phyloP scores from a whole-genome alignment of 2,329 filamentous ascomycete genomes.

The Penicillium hesseltinei region DNA sequence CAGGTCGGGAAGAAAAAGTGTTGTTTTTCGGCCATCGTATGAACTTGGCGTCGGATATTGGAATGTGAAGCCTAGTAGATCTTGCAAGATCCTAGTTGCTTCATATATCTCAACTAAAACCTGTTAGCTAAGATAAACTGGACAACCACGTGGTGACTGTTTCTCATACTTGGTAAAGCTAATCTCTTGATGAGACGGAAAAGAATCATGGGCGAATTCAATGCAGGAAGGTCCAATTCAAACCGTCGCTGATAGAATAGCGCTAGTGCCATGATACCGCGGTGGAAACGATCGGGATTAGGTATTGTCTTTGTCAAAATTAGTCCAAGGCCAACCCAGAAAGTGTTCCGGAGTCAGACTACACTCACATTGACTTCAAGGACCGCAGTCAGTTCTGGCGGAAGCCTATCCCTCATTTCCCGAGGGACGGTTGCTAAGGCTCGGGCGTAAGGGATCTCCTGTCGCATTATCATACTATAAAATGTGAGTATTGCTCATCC shows the following conservation, averaged over 20 bases:
- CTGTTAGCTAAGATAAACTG: constrained; percentile 12
- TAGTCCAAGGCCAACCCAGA: neutral
- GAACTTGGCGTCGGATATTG: constrained; percentile 44
- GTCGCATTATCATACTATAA: constrained; percentile 56
- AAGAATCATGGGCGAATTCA: constrained; percentile 69
- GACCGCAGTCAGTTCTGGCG: constrained; percentile 39
- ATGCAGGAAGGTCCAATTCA: constrained; percentile 66
- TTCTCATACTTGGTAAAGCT: constrained; percentile 65
- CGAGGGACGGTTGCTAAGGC: constrained; percentile 51
- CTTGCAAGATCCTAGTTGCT: constrained; percentile 58
- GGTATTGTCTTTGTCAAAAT: constrained; percentile 37
- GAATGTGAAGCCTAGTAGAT: constrained; percentile 58
- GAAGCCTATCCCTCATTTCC: constrained; percentile 47
- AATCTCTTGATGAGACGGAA: constrained; percentile 70
- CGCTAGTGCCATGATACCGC: constrained; percentile 60
- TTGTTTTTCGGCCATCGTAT: constrained; percentile 31
- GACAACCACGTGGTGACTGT: neutral
- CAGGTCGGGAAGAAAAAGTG: constrained; percentile 68
- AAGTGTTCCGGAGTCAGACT: neutral
- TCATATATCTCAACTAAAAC: constrained; percentile 40
- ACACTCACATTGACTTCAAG: constrained; percentile 41
- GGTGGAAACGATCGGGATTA: constrained; percentile 60
- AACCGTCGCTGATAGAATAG: constrained; percentile 66
- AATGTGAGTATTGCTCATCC: neutral
- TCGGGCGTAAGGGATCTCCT: constrained; percentile 69